phyloP scores from a whole-genome alignment of 163 green algal genomes.

The Coccomyxa subellipsoidea region DNA sequence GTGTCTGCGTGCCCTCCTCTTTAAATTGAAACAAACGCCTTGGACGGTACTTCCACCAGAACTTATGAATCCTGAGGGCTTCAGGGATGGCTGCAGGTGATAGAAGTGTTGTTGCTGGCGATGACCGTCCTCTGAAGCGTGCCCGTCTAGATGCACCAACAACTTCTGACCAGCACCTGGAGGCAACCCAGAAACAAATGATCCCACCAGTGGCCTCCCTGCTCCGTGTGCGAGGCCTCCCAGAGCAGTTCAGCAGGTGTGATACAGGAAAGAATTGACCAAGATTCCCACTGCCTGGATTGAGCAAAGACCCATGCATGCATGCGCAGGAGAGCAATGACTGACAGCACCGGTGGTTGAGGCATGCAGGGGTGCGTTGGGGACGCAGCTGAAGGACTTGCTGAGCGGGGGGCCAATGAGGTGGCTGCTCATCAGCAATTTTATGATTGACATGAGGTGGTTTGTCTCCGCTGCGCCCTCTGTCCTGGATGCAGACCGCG shows the following conservation, averaged over 20 bases:
- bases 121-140: background rate
- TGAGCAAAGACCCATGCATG: background rate
- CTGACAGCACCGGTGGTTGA: too few relatives aligned
- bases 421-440: constrained; percentile 61
- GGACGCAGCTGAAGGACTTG: constrained; percentile 31
- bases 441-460: constrained; percentile 77
- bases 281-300: background rate
- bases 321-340: background rate
- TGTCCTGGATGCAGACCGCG: constrained; percentile 31
- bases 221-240: background rate
- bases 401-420: constrained; percentile 35
- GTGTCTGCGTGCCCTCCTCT: too few relatives aligned
- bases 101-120: background rate
- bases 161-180: background rate
- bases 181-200: background rate
- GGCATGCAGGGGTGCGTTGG: constrained; percentile 14
- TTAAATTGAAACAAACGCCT: too few relatives aligned
- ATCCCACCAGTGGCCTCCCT: background rate
- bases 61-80: background rate
- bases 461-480: constrained; percentile 60
- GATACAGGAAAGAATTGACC: background rate
- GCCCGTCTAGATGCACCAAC: background rate
- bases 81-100: background rate
- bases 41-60: too few relatives aligned
- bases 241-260: background rate